phyloP scores from a whole-genome alignment of 1,284 basidiomycete species.

The Rhodofomes roseus region DNA sequence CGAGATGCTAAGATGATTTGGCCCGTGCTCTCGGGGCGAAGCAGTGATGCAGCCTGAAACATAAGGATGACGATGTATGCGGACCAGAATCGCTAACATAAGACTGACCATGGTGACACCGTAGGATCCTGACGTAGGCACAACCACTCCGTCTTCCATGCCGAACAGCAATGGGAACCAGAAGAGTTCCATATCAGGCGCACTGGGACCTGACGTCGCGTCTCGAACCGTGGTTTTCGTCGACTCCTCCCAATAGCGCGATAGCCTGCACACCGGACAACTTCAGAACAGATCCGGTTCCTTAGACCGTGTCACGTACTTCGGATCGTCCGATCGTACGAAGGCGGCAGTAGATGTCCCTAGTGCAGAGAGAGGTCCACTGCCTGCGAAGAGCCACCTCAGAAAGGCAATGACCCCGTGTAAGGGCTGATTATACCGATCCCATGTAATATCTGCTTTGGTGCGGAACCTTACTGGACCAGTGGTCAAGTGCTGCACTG shows the following conservation, averaged over 20 bases:
- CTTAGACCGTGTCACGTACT: no score
- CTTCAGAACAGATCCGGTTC: neutral
- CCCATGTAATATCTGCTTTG: constrained; percentile 24
- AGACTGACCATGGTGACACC: neutral
- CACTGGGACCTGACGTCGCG: neutral
- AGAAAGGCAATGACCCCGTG: constrained; percentile 13
- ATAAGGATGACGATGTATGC: no score
- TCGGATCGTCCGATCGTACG: constrained; percentile 25
- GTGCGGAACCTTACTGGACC: constrained; percentile 23
- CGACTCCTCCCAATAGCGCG: neutral
- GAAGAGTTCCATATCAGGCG: neutral
- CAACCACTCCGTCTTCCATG: neutral
- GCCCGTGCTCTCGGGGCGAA: constrained; percentile 30
- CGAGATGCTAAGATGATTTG: constrained; percentile 31
- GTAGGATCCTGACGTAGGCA: neutral
- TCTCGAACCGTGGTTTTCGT: neutral
- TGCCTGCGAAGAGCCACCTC: constrained; percentile 26
- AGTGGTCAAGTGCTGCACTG: constrained; percentile 22
- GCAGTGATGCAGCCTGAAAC: constrained; percentile 20
- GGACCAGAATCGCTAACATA: neutral
- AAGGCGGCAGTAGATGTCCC: constrained; percentile 20
- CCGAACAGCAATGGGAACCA: neutral
- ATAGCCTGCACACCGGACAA: neutral
- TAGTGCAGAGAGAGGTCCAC: constrained; percentile 22
- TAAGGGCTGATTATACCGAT: constrained; percentile 26